Base-by-base conservation (phyloP, 768 basidiomycete species). In the Zangia roseola region DNA sequence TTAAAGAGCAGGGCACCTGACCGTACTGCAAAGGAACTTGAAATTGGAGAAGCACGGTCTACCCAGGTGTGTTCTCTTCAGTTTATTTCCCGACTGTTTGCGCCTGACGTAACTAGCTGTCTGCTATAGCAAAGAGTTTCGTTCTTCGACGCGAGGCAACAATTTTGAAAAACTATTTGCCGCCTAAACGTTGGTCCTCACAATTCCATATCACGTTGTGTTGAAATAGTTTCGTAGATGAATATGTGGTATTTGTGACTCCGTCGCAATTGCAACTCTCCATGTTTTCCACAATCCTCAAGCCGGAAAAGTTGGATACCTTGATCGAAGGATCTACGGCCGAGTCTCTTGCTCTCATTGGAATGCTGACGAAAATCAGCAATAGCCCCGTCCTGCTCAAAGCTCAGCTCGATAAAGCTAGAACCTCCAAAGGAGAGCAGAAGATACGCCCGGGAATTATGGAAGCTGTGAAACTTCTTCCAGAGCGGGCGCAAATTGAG, bases 191-290 rank as follows among this genome's bases (percentile, higher is more conserved):
- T 97, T 49, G 51, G 86, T 67, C 28, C 17, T 40, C 16, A 25
- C 30, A 28, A 24, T 45, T 31, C 24, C 35, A 10, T 21, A 7
- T 14, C 24, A 16, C 34, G 50, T 24, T 53, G 33, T 26, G 4
- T 23, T 55, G 35, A 50, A 16, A 36, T 37, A 16, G 19, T 16
- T 23, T 36, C 9, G 8, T 54, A 98, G 95, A 90, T 62, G 97
- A 99, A 82, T 97, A 95, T 63, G 88, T 95, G n/a, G 84, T 98
- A n/a, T 98, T 98, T 65, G 77, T 97, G 25, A 84, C 84, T 6
- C 95, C 97, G 0, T 94, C 93, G 1, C 41, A 69, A n/a, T 70
- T 97, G 16, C 95, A 99, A 58, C 67, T 90, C 6, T 73, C 80
- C 12, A 86, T 98, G 59, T 92, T 94, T 59, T 71, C 75, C 10